These are phyloP conservation scores for Zychaea mexicana DNA, from an alignment of 371 early-diverging fungal genomes.

Conservation along the genomic window DNA sequence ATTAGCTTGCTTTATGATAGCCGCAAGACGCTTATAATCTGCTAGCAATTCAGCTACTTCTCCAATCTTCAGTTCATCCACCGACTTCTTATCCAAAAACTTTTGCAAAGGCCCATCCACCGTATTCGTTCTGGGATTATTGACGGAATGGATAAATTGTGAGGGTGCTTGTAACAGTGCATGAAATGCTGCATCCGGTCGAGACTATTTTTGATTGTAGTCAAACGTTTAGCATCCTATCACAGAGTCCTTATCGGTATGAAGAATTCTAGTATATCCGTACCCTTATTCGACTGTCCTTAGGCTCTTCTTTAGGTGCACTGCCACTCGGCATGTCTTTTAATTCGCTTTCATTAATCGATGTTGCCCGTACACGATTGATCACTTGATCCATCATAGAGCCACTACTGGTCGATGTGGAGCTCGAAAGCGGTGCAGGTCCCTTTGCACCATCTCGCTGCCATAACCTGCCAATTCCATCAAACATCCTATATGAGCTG, in stretches of 20 bases:
- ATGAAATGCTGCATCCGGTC: slow-evolving; percentile 18
- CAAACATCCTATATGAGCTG: slow-evolving; percentile 44
- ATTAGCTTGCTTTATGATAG: slow-evolving; percentile 25
- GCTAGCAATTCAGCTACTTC: slow-evolving; percentile 28
- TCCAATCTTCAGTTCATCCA: slow-evolving; percentile 26
- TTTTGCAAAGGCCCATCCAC: slow-evolving; percentile 27
- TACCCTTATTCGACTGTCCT: neutral
- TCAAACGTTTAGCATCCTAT: no score
- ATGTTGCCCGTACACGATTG: slow-evolving; percentile 10
- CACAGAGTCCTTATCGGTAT: no score
- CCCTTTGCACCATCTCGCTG: slow-evolving; percentile 22
- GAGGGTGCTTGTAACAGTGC: slow-evolving; percentile 25
- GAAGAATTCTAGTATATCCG: no score
- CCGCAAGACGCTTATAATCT: slow-evolving; percentile 30
- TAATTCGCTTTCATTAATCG: slow-evolving; percentile 21
- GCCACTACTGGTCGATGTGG: neutral
- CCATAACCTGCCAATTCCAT: slow-evolving; percentile 51
- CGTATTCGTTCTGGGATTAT: neutral
- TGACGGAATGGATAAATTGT: slow-evolving; percentile 21
- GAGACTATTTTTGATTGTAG: neutral
- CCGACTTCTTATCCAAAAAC: slow-evolving; percentile 28
- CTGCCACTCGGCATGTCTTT: slow-evolving; percentile 29
- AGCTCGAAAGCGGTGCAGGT: neutral
- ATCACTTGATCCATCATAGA: slow-evolving; percentile 7
- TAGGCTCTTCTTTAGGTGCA: neutral